phyloP scores from a whole-genome alignment of 495 filamentous ascomycete species.

The Penicillium paxilli region DNA sequence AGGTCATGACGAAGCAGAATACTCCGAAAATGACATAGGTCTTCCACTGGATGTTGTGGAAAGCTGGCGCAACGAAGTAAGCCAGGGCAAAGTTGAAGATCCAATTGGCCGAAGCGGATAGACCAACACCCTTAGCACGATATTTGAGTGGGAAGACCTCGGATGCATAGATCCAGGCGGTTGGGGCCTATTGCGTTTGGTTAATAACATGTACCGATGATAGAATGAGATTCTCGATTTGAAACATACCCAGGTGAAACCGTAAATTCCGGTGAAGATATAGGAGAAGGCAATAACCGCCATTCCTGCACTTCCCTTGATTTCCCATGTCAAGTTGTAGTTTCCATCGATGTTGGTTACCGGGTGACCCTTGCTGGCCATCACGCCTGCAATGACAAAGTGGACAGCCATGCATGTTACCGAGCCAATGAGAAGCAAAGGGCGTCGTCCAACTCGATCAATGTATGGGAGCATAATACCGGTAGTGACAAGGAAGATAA shows the following conservation, averaged over 20 bases:
- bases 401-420: conserved; percentile 65
- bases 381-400: conserved; percentile 60
- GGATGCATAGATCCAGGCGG: conserved; percentile 74
- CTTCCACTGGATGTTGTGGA: conserved; percentile 72
- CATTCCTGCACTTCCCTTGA: conserved; percentile 62
- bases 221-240: background rate
- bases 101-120: conserved; percentile 71
- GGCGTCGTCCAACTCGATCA: conserved; percentile 71
- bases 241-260: conserved; percentile 56
- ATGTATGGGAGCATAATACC: conserved; percentile 68
- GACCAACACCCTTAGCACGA: conserved; percentile 67
- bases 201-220: background rate
- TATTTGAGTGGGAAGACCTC: conserved; percentile 77
- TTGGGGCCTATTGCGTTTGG: conserved; percentile 51
- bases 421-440: conserved; percentile 67
- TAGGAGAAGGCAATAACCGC: conserved; percentile 77
- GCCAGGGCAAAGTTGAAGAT: conserved; percentile 75
- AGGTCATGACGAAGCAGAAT: conserved; percentile 61
- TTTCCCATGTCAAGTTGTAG: conserved; percentile 63
- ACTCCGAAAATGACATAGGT: conserved; percentile 75
- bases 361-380: conserved; percentile 49
- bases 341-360: conserved; percentile 64
- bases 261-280: conserved; percentile 75
- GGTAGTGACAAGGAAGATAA: conserved; percentile 72
- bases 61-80: conserved; percentile 68